Base-by-base conservation (phyloP, 495 filamentous ascomycete species). In the Trichocladium uniseriatum region DNA sequence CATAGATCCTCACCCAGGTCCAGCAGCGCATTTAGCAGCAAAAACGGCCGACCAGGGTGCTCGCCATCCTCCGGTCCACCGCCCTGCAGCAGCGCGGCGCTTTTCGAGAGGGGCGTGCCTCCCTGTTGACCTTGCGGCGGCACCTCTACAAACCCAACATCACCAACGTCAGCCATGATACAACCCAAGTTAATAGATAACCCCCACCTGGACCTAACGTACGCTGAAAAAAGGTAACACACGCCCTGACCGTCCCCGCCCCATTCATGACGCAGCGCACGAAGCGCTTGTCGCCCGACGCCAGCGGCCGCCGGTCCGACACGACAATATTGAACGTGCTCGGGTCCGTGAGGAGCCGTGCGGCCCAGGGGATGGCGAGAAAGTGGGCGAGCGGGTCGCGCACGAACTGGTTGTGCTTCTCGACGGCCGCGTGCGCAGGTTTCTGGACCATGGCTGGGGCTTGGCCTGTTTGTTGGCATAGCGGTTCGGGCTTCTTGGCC, bases 1-100 rank as follows among this genome's bases (percentile, higher is more conserved):
- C 45, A 48, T 41, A 62, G 10, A 18, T 52, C 56, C 51, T 57
- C 56, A 6, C 59, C 59, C 38, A 62, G 21, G 22, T 62, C 59
- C 28, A 62, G 9, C 29, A 62, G 47, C 48, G 51, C 56, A 32
- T 53, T 58, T 34, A 57, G 52, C 24, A 62, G 39, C 50, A 59
- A 31, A 19, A 57, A 62, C 20, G 56, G 59, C 27, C 48, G 52
- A 22, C 41, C 28, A 5, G 40, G 35, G 5, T 49, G 35, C 53
- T 62, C 59, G 6, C 54, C 54, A 15, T 58, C 36, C 21, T 31
- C n/a, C 3, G 50, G 29, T 0, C 58, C 55, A 3, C 55, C 58
- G 8, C 55, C 58, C 19, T 16, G 11, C 36, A 56, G 35, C 32
- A 58, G 34, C 37, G 32, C 28, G 41, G 43, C 48, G 43, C 35